Evolutionary conservation across 805 yeast species (phyloP).

Genomic region (Blastobotrys chiropterorum): DNA sequence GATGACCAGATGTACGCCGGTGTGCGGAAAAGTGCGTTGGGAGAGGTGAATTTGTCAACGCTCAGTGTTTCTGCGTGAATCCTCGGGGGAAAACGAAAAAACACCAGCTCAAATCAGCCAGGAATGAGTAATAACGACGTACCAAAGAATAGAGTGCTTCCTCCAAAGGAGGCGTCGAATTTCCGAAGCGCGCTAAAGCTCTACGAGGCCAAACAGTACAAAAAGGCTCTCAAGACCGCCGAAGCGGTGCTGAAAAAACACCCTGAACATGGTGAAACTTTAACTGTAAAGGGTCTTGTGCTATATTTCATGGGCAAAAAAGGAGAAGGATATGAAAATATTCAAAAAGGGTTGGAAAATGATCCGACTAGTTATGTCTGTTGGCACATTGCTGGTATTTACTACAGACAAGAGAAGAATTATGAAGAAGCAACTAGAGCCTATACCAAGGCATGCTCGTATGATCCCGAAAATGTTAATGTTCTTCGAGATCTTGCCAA

Average conservation of each 20-base stretch:
- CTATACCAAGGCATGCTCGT: constrained; percentile 66
- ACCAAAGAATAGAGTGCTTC: constrained; percentile 28
- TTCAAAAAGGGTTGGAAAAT: constrained; percentile 54
- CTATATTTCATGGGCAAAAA: constrained; percentile 51
- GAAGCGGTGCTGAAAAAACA: constrained; percentile 74
- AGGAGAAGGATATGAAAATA: constrained; percentile 56
- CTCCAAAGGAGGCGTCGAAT: constrained; percentile 61
- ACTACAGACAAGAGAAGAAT: constrained; percentile 61
- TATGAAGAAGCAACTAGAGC: constrained; percentile 74
- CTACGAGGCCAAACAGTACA: constrained; percentile 82
- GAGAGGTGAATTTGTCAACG: not conserved
- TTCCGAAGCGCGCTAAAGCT: constrained; percentile 77
- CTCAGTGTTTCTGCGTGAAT: not conserved
- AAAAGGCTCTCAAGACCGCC: constrained; percentile 70
- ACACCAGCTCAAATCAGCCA: constrained; percentile 3
- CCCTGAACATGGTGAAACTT: constrained; percentile 68
- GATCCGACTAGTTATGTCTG: constrained; percentile 62
- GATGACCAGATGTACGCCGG: not conserved
- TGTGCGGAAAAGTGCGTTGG: not conserved
- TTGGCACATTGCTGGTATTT: constrained; percentile 81
- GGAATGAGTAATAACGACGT: constrained; percentile 1
- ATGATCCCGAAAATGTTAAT: constrained; percentile 72
- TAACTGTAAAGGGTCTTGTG: constrained; percentile 78
- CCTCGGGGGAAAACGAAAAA: not conserved
- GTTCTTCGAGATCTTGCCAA: constrained; percentile 77